Conservation (phyloP, 768 basidiomycete species). For the Leccinum boreale region DNA sequence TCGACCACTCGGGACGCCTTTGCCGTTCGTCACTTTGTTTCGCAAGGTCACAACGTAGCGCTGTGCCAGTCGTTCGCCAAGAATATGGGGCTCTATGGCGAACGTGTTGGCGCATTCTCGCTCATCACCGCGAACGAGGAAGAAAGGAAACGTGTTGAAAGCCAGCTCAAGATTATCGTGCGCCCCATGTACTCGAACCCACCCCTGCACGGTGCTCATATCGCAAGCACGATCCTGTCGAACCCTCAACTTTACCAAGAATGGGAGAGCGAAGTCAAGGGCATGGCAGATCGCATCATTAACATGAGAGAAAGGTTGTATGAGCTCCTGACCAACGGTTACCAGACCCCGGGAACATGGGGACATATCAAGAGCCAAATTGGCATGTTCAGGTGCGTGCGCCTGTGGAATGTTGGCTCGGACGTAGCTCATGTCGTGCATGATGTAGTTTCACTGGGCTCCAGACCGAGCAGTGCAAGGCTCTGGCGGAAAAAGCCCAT, state of each 20-base stretch:
- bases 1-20: slow-evolving; percentile 88
- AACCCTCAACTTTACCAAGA: slow-evolving; percentile 71
- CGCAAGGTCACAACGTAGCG: slow-evolving; percentile 85
- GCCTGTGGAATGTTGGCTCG: not conserved
- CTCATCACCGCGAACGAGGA: slow-evolving; percentile 64
- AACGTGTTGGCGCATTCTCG: slow-evolving; percentile 97
- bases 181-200: slow-evolving; percentile 99
- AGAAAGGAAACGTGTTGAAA: slow-evolving; percentile 85
- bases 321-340: slow-evolving; percentile 66
- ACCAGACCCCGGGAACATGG: slow-evolving; percentile 94
- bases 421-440: slow-evolving; percentile 1
- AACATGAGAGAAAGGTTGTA: slow-evolving; percentile 86
- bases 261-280: slow-evolving; percentile 91
- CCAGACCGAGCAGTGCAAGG: slow-evolving; percentile 72
- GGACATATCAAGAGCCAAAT: slow-evolving; percentile 92
- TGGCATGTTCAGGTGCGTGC: slow-evolving; percentile 90
- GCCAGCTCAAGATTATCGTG: slow-evolving; percentile 92
- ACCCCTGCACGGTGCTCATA: slow-evolving; percentile 83
- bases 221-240: slow-evolving; percentile 81
- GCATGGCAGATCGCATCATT: slow-evolving; percentile 95
- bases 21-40: slow-evolving; percentile 91
- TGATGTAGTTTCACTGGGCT: slow-evolving; percentile 77
- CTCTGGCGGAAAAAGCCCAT: slow-evolving; percentile 82
- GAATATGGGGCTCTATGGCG: slow-evolving; percentile 99
- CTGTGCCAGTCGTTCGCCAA: slow-evolving; percentile 97